Percentiles rank a stretch among this genome's conserved stretches.
These are phyloP conservation scores for Balamuthia mandrillaris DNA, from an alignment of 208 protist species.

Conservation along the genomic window DNA sequence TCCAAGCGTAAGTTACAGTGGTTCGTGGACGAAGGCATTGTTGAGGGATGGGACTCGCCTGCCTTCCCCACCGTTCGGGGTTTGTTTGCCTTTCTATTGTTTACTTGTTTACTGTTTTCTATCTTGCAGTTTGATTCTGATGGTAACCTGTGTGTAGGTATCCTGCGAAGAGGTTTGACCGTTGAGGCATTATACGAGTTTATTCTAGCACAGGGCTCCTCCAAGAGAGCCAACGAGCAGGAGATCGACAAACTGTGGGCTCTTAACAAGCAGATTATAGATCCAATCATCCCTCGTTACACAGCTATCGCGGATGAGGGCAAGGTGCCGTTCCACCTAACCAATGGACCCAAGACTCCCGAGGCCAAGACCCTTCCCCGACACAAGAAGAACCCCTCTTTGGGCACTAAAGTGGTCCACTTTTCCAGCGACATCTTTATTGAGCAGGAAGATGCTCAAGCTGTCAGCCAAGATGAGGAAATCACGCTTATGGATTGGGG, in stretches of 20 bases:
- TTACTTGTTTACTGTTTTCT: not conserved
- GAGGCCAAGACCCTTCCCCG: slow-evolving; percentile 52
- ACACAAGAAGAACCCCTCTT: slow-evolving; percentile 88
- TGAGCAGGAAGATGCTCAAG: slow-evolving; percentile 19
- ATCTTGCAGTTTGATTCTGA: not conserved
- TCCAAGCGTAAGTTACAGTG: slow-evolving; percentile 97
- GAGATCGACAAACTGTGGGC: slow-evolving; percentile 98
- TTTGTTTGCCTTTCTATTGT: not conserved
- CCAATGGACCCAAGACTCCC: not conserved
- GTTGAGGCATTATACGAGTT: slow-evolving; percentile 92
- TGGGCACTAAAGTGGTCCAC: slow-evolving; percentile 87
- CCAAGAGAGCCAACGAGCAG: slow-evolving; percentile 90
- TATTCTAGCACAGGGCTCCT: slow-evolving; percentile 93
- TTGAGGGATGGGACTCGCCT: slow-evolving; percentile 97
- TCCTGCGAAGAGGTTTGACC: slow-evolving; percentile 94
- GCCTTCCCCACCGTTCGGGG: slow-evolving; percentile 95
- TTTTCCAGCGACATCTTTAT: slow-evolving; percentile 25
- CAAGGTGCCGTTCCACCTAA: slow-evolving; percentile 35
- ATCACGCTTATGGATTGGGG: slow-evolving; percentile 98
- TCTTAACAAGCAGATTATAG: slow-evolving; percentile 95
- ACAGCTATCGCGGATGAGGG: slow-evolving; percentile 77
- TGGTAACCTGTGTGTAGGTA: slow-evolving; percentile 53
- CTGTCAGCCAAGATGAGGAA: slow-evolving; percentile 58
- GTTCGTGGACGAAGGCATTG: slow-evolving; percentile 91
- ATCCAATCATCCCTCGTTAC: slow-evolving; percentile 93